Conservation (phyloP, 163 green algal genomes). For the Prototheca wickerhamii region DNA sequence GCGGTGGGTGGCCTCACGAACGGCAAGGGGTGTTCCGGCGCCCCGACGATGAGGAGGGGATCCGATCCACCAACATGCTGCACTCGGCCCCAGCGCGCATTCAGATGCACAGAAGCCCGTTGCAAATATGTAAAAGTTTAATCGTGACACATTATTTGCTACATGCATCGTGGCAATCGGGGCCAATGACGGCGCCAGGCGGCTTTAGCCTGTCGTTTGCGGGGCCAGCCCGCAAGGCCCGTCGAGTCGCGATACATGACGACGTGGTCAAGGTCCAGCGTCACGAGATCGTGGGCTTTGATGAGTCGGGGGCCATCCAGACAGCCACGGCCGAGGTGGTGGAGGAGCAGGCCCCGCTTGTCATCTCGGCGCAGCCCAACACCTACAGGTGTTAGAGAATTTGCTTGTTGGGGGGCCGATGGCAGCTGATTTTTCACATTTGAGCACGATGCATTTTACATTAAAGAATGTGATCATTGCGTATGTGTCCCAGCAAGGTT, state of each 20-base stretch:
- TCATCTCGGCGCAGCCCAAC: conserved; percentile 17
- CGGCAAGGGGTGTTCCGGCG: too few species aligned
- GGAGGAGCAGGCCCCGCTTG: not conserved
- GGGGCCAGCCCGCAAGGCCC: not conserved
- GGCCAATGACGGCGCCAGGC: not conserved
- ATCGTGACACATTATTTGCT: too few species aligned
- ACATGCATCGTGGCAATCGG: too few species aligned
- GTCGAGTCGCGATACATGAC: conserved; percentile 1
- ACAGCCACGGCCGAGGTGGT: not conserved
- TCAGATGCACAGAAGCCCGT: too few species aligned
- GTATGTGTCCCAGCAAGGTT: too few species aligned
- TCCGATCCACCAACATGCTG: not conserved
- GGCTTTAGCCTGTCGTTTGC: conserved; percentile 3
- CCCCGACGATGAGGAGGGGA: too few species aligned
- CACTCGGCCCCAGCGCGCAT: not conserved
- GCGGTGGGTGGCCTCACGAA: too few species aligned
- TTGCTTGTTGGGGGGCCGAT: not conserved
- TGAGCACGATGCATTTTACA: not conserved
- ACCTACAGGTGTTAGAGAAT: conserved; percentile 10
- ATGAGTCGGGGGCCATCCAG: conserved; percentile 10
- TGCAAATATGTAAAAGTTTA: too few species aligned
- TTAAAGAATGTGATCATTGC: too few species aligned
- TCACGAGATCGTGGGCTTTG: conserved; percentile 17
- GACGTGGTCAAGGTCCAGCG: not conserved
- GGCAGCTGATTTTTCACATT: not conserved